phyloP scores from a whole-genome alignment of 495 filamentous ascomycete species.

The Lophium mytilinum region DNA sequence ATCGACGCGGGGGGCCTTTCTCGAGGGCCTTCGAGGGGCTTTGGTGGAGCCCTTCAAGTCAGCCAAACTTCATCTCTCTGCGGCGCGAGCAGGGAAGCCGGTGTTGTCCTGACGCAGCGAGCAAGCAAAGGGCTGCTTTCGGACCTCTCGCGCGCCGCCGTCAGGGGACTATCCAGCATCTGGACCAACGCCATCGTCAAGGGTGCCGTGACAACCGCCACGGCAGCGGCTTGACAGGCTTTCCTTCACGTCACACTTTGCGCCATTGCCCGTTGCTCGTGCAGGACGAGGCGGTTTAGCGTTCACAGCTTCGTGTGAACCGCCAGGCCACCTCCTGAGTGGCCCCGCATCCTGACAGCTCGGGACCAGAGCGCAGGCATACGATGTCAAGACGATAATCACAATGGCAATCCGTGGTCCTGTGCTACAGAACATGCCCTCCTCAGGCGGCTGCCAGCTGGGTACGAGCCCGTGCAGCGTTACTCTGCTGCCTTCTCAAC shows the following conservation, averaged over 20 bases:
- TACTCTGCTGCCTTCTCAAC: not conserved
- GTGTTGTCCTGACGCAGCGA: not conserved
- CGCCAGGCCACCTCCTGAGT: not conserved
- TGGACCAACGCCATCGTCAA: not conserved
- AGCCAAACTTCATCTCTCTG: too few species aligned
- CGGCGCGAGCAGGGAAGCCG: not conserved
- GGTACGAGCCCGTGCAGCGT: constrained; percentile 1
- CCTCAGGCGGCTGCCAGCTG: not conserved
- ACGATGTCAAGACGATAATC: not conserved
- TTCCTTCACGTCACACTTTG: not conserved
- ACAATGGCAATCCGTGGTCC: not conserved
- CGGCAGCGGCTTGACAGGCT: not conserved
- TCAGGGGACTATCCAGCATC: not conserved
- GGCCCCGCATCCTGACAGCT: not conserved
- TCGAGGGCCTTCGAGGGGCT: too few species aligned
- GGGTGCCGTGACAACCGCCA: not conserved
- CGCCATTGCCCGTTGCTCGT: not conserved
- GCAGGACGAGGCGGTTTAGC: not conserved
- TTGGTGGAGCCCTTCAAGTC: too few species aligned
- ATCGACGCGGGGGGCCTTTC: not conserved
- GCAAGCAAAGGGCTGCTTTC: not conserved
- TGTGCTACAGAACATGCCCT: not conserved
- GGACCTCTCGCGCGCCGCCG: not conserved
- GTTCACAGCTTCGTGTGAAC: not conserved
- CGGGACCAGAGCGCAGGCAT: not conserved